Base-by-base conservation (phyloP, 305 asterid genomes). In the Fraxinus paxiana region DNA sequence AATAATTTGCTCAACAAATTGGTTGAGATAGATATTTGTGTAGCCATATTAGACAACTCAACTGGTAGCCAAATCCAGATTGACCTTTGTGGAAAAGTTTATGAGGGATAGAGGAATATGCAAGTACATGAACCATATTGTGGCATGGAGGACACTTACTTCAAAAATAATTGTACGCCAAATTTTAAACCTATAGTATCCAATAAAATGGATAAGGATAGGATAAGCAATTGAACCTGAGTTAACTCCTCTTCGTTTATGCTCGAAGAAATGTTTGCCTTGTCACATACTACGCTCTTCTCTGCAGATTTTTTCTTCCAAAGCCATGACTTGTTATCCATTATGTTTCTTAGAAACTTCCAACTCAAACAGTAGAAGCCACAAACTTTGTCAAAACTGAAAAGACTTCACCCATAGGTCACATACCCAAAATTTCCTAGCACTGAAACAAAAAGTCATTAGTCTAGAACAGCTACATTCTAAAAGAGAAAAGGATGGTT, bases 301-400 rank as follows among this genome's bases (percentile, higher is more conserved):
- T 92, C 97, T 0, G 90, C 67, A 73, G 96, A 88, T 81, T 86
- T 91, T 85, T 90, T 92, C 91, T 89, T 94, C 98, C 98, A 94
- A 48, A 82, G 88, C 97, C 97, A 93, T 5, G 96, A 73, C 82
- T 89, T 92, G 71, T 89, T 92, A 82, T 94, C 97, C 98, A 92
- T 94, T 51, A 43, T 43, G 61, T 43, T 78, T 63, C 80, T 37
- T 78, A 67, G 30, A 31, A 83, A 13, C 84, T 77, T 85, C 85
- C 76, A 73, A 84, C 73, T 83, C 79, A 41, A 79, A 70, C 84
- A 33, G 38, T 65, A 9, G 30, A 35, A 51, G 30, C 28, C 67
- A 10, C 70, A 31, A 79, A 54, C 20, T 28, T 82, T 61, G 81
- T 28, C 79, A 78, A 22, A 75, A 43, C 37, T 35, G 31, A 56